phyloP scores from a whole-genome alignment of 495 filamentous ascomycete genomes.

The Annulohypoxylon moriforme region DNA sequence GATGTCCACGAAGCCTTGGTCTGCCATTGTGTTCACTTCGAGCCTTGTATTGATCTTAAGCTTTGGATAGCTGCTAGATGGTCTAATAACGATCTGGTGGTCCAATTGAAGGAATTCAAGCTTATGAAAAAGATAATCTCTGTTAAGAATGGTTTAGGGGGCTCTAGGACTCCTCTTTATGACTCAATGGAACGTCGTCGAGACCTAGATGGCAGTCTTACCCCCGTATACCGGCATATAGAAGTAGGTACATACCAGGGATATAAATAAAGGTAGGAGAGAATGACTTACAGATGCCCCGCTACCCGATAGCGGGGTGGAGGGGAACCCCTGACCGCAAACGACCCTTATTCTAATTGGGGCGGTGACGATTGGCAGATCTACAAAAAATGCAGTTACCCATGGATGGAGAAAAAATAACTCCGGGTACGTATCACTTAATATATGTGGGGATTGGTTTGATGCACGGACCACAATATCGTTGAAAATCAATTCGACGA shows the following conservation, averaged over 20 bases:
- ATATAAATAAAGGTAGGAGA: neutral
- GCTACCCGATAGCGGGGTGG: conserved; percentile 30
- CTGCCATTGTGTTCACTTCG: conserved; percentile 25
- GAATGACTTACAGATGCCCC: conserved; percentile 31
- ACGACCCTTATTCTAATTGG: conserved; percentile 9
- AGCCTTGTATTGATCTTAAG: neutral
- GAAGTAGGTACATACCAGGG: neutral
- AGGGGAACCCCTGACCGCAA: conserved; percentile 2
- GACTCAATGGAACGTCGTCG: conserved; percentile 16
- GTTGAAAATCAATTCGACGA: conserved; percentile 32
- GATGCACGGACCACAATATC: conserved; percentile 24
- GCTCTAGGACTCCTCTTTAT: neutral
- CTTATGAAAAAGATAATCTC: neutral
- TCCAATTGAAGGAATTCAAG: neutral
- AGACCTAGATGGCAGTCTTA: neutral
- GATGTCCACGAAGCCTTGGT: conserved; percentile 68
- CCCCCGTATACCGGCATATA: conserved; percentile 1
- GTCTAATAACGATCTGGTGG: neutral
- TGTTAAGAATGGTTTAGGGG: neutral
- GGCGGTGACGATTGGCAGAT: conserved; percentile 24
- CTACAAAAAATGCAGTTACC: neutral
- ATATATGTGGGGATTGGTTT: neutral
- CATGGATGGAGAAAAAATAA: conserved; percentile 16
- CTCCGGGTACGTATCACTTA: neutral
- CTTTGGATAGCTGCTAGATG: neutral